A percentile compares a stretch with the other conserved stretches of the same genome.
Conservation (phyloP, 2,329 filamentous ascomycete genomes). For the Decorospora gaudefroyi region DNA sequence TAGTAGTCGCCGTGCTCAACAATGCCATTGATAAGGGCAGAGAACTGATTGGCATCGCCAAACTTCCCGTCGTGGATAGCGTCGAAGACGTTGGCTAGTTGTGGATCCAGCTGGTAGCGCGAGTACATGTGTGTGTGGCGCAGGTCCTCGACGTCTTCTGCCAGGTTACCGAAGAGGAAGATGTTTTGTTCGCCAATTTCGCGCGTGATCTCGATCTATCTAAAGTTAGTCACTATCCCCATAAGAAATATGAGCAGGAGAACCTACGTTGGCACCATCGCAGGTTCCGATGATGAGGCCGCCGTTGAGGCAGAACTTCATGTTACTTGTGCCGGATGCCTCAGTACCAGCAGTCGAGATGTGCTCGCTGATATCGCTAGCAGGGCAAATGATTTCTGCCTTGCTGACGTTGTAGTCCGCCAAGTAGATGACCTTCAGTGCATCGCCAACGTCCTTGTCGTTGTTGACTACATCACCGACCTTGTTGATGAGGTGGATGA, state of each 20-base stretch:
- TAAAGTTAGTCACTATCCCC: constrained; percentile 3
- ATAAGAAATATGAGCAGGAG: not conserved
- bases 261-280: constrained; percentile 89
- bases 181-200: constrained; percentile 97
- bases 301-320: constrained; percentile 99
- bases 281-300: constrained; percentile 97
- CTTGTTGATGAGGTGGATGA: constrained; percentile 94
- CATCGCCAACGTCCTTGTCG: constrained; percentile 86
- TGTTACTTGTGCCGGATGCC: constrained; percentile 87
- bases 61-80: constrained; percentile 80
- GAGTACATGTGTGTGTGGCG: constrained; percentile 88
- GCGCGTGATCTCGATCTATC: constrained; percentile 90
- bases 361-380: constrained; percentile 95
- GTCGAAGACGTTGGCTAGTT: constrained; percentile 80
- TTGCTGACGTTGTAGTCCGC: constrained; percentile 99
- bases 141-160: constrained; percentile 95
- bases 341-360: constrained; percentile 98
- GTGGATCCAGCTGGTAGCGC: constrained; percentile 73
- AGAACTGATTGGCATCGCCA: constrained; percentile 76
- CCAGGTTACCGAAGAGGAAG: constrained; percentile 95
- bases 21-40: constrained; percentile 81
- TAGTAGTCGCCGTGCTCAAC: constrained; percentile 96
- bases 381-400: constrained; percentile 93
- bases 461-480: constrained; percentile 90
- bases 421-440: constrained; percentile 95